Evolutionary conservation across 2,329 filamentous ascomycete genomes (phyloP), one percentile per base, ranked within the genome.

Genomic region (Verticillium alfalfae): DNA sequence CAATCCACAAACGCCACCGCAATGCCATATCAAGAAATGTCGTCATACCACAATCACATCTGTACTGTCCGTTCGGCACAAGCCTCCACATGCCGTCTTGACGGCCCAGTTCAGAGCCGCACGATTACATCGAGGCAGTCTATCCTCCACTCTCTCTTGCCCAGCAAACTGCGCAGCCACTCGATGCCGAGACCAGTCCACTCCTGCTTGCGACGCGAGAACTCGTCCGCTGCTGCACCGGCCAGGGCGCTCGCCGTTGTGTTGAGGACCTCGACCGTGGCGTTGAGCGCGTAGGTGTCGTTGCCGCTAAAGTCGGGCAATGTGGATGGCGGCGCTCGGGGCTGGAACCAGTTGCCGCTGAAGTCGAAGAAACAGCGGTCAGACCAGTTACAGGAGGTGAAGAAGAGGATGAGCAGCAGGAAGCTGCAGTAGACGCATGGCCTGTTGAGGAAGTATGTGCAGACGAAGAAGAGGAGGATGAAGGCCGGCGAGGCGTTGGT

Each of bases 391-490:
- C 91, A 95, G 34, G 90, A 93, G 34, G 93, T 96, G 67, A 93
- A 85, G 80, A 97, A 96, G 68, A 99, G 92, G 69, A 98, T 93
- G 67, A 97, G 85, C 57, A 99, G 91, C 60, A 99, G 89, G 65
- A 97, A 88, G 64, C 93, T 97, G 85, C 95, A 99, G 84, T 99
- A 99, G 69, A 97, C 89, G 80, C 95, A 99, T 60, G 95, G 95
- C 61, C 94, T 89, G 79, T 97, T 96, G 70, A 99, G 88, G 78
- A 96, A 91, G 82, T 97, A 98, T 67, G 93, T 97, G 75, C 93
- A 92, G 67, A 92, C 84, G 79, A 99, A 89, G 82, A 95, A 92
- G 77, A 92, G 85, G 78, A 94, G 86, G 74, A 95, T 91, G 79
- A 94, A 93, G 70, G 91, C 84, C 34, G 91, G 91, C 62, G 90